A percentile compares a stretch with the other conserved stretches of the same genome.
phyloP scores from a whole-genome alignment of 139 green algal species.

The Yamagishiella unicocca region DNA sequence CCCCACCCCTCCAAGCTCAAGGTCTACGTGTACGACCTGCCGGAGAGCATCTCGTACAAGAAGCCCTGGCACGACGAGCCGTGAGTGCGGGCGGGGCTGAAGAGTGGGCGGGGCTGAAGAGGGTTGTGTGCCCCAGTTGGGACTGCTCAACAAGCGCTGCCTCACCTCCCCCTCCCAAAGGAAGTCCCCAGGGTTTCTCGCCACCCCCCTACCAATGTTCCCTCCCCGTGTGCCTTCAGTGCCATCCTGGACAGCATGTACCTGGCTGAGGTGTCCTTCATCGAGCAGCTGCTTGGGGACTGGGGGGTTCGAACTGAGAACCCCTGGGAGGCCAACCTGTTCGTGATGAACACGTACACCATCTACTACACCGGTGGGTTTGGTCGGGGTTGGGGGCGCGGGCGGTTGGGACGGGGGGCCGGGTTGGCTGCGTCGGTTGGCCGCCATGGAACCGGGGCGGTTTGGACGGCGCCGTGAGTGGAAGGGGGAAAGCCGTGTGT shows the following conservation, averaged over 20 bases:
- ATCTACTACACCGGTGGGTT: slow-evolving; percentile 35
- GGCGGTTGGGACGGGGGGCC: not conserved
- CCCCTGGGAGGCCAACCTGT: slow-evolving; percentile 62
- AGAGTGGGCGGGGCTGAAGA: not conserved
- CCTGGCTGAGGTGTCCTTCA: slow-evolving; percentile 33
- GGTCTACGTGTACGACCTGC: slow-evolving; percentile 56
- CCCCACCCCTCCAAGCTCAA: slow-evolving; percentile 39
- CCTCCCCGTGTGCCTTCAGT: not conserved
- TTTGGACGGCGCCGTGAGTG: too few species aligned
- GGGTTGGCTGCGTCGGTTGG: too few species aligned
- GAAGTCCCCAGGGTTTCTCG: too few species aligned
- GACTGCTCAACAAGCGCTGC: too few species aligned
- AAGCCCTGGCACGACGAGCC: slow-evolving; percentile 35
- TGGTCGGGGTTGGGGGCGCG: too few species aligned
- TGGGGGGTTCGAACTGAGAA: slow-evolving; percentile 49
- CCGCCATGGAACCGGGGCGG: too few species aligned
- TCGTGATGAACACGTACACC: slow-evolving; percentile 45
- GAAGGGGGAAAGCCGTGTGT: too few species aligned
- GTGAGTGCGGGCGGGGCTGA: slow-evolving; percentile 17
- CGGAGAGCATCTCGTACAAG: slow-evolving; percentile 28
- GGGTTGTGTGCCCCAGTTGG: not conserved
- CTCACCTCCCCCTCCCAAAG: too few species aligned
- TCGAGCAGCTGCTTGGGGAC: slow-evolving; percentile 30
- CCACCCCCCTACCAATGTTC: too few species aligned
- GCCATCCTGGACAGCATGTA: slow-evolving; percentile 48